Percentiles rank a stretch among this genome's conserved stretches.
phyloP scores from a whole-genome alignment of 1,284 basidiomycete genomes.

The Ceratobasidium sp. region DNA sequence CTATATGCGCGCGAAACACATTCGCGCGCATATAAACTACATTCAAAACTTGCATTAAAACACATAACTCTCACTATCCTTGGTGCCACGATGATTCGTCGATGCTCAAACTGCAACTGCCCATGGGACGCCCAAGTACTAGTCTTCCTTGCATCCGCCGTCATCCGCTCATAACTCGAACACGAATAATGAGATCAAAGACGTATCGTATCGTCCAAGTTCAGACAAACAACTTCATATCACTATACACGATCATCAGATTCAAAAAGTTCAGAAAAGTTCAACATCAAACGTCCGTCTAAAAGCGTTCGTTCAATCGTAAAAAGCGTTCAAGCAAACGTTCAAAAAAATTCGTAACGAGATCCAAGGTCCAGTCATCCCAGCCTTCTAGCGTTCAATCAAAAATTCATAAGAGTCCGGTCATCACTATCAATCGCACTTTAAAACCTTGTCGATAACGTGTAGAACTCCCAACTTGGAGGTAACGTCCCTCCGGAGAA shows the following conservation, averaged over 20 bases:
- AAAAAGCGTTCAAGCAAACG: background rate
- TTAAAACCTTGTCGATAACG: conserved; percentile 16
- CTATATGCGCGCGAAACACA: no score
- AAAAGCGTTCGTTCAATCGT: background rate
- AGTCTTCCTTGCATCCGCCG: no score
- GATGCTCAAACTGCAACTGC: no score
- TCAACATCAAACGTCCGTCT: background rate
- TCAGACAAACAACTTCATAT: background rate
- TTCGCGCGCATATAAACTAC: no score
- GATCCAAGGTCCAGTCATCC: background rate
- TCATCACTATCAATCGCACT: conserved; percentile 19
- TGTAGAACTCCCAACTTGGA: conserved; percentile 8
- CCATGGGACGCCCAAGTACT: no score
- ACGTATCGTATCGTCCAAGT: background rate
- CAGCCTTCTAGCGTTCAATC: background rate
- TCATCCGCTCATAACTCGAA: no score
- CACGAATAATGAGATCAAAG: no score
- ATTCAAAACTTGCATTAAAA: no score
- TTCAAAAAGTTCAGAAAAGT: background rate
- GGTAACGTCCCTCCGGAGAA: conserved; percentile 4
- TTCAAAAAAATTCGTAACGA: background rate
- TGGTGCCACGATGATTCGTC: no score
- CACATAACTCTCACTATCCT: no score
- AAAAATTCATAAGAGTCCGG: no score
- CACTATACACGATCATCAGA: background rate